These are phyloP conservation scores for Rubia tinctorum DNA, from an alignment of 305 asterid genomes.

Conservation along the genomic window DNA sequence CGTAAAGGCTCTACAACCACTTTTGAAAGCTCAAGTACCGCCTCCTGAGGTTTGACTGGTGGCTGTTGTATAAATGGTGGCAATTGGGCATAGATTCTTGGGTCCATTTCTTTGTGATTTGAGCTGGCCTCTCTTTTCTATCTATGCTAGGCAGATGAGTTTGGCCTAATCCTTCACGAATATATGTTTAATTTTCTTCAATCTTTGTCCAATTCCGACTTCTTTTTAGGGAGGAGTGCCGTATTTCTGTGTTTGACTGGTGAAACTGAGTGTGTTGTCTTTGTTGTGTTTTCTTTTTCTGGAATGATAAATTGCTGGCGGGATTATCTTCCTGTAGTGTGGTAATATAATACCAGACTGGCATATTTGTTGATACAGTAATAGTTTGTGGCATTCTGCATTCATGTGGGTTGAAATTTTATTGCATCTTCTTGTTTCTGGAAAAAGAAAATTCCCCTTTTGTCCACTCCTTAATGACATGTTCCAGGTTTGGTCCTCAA, in stretches of 20 bases:
- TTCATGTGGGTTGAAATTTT: background rate
- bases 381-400: background rate
- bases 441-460: too few relatives aligned
- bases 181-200: background rate
- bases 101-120: background rate
- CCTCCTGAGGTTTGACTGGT: constrained; percentile 22
- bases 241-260: background rate
- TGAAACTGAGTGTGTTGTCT: background rate
- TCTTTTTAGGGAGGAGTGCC: constrained; percentile 3
- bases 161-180: constrained; percentile 1
- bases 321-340: constrained; percentile 8
- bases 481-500: too few relatives aligned
- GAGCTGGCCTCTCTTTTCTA: constrained; percentile 3
- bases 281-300: background rate
- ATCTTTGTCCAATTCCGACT: background rate
- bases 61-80: background rate
- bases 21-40: constrained; percentile 25
- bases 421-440: too few relatives aligned
- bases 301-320: background rate
- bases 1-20: constrained; percentile 34
- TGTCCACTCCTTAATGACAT: too few relatives aligned
- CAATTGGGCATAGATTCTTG: constrained; percentile 1
- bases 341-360: background rate
- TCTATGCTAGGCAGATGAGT: constrained; percentile 5
- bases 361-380: background rate